Evolutionary conservation across 2,329 filamentous ascomycete genomes (phyloP).

Genomic region (Aspergillus novoparasiticus): DNA sequence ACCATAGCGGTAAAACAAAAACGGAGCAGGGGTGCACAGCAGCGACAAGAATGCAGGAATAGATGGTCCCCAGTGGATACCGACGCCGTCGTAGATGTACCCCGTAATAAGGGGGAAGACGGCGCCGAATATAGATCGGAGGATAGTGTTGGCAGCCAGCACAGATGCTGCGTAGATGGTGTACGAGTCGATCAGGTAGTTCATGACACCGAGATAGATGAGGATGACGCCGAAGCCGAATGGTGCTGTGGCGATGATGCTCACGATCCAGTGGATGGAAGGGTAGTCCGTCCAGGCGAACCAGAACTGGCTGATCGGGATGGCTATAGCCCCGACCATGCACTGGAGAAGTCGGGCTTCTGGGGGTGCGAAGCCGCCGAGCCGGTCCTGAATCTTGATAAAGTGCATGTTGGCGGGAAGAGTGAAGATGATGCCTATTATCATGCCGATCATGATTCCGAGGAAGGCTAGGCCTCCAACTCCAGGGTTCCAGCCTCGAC

Average conservation of each 20-base stretch:
- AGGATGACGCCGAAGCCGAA: constrained; percentile 10
- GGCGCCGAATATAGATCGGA: not conserved
- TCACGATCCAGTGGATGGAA: constrained; percentile 8
- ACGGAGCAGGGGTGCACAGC: constrained; percentile 4
- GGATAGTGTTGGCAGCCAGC: not conserved
- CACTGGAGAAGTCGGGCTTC: constrained; percentile 7
- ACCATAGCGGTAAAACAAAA: constrained; percentile 8
- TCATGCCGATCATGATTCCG: constrained; percentile 7
- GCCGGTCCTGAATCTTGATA: not conserved
- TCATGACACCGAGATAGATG: constrained; percentile 8
- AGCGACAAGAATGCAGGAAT: constrained; percentile 7
- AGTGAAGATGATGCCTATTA: constrained; percentile 1
- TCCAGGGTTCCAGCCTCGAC: constrained; percentile 7
- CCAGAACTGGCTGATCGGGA: constrained; percentile 10
- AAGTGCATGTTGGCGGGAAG: constrained; percentile 5
- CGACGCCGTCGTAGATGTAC: constrained; percentile 7
- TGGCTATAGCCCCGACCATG: constrained; percentile 4
- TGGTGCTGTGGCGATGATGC: constrained; percentile 1
- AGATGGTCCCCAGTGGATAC: constrained; percentile 7
- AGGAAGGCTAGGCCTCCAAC: constrained; percentile 10
- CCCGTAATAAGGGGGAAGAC: constrained; percentile 6
- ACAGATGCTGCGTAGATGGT: constrained; percentile 10
- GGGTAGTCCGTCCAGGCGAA: constrained; percentile 10
- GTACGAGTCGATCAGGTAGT: constrained; percentile 10
- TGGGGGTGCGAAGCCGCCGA: constrained; percentile 6